These are phyloP conservation scores for Babesia caballi DNA, from an alignment of 169 alveolate species.

Conservation along the genomic window DNA sequence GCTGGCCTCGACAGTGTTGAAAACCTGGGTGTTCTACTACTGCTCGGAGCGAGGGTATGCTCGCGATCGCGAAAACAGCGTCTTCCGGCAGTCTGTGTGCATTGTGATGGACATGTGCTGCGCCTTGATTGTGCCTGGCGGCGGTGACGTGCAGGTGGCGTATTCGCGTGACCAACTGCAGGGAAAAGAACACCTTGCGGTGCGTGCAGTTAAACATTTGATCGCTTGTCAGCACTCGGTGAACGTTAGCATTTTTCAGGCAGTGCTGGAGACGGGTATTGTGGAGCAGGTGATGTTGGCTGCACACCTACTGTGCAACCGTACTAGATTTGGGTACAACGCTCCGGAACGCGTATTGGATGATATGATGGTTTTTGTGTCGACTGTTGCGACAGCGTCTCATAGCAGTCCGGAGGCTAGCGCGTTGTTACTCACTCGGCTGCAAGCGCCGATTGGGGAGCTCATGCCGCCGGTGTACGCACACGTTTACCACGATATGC, in stretches of 20 bases:
- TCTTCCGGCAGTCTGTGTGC: not conserved
- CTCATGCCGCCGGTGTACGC: slow-evolving; percentile 4
- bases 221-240: not conserved
- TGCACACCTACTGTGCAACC: not conserved
- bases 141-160: not conserved
- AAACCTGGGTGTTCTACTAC: slow-evolving; percentile 5
- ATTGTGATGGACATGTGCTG: slow-evolving; percentile 15
- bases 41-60: not conserved
- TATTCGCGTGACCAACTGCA: not conserved
- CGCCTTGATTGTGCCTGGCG: not conserved
- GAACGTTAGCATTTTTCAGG: not conserved
- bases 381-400: not conserved
- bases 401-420: not conserved
- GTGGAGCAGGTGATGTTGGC: slow-evolving; percentile 4
- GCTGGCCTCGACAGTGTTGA: not conserved
- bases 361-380: not conserved
- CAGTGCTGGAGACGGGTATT: not conserved
- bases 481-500: not conserved
- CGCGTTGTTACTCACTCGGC: not conserved
- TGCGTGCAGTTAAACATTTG: not conserved
- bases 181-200: not conserved
- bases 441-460: not conserved
- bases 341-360: not conserved
- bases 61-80: not conserved
- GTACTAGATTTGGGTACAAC: slow-evolving; percentile 3